phyloP scores from a whole-genome alignment of 139 green algal genomes.

The Coelastrella sp. region DNA sequence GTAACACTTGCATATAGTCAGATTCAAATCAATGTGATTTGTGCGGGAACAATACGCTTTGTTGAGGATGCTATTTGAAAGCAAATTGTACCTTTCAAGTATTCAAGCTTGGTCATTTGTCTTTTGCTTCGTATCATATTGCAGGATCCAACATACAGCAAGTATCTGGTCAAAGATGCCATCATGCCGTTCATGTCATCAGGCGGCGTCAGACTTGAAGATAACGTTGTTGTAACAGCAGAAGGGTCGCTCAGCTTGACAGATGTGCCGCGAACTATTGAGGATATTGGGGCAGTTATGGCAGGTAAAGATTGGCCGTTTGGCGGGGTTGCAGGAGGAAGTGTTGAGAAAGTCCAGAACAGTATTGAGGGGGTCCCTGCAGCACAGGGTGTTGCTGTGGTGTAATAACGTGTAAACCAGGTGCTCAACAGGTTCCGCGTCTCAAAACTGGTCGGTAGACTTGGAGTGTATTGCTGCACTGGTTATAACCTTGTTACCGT shows the following conservation, averaged over 20 bases:
- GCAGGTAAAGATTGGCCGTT: conserved; percentile 73
- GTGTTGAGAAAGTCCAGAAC: not conserved
- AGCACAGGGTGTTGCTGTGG: not conserved
- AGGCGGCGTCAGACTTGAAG: conserved; percentile 84
- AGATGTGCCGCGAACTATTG: conserved; percentile 76
- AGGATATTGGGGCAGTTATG: conserved; percentile 93
- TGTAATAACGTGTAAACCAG: too few relatives aligned
- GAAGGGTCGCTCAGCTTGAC: conserved; percentile 76
- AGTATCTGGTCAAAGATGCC: conserved; percentile 50
- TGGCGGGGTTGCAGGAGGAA: not conserved
- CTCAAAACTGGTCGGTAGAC: too few relatives aligned
- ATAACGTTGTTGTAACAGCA: conserved; percentile 89
- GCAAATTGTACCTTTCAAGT: not conserved
- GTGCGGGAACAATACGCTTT: too few relatives aligned
- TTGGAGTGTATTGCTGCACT: too few relatives aligned
- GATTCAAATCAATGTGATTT: too few relatives aligned
- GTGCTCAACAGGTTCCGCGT: too few relatives aligned
- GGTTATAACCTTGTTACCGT: too few relatives aligned
- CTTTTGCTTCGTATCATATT: conserved; percentile 54
- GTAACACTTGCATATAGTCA: too few relatives aligned
- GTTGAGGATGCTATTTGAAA: not conserved
- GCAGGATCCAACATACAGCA: conserved; percentile 55
- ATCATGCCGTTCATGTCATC: conserved; percentile 43
- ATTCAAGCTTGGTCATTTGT: not conserved
- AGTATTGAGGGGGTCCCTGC: conserved; percentile 20